Conservation (phyloP, 2,329 filamentous ascomycete species). For the Grosmannia huntii region DNA sequence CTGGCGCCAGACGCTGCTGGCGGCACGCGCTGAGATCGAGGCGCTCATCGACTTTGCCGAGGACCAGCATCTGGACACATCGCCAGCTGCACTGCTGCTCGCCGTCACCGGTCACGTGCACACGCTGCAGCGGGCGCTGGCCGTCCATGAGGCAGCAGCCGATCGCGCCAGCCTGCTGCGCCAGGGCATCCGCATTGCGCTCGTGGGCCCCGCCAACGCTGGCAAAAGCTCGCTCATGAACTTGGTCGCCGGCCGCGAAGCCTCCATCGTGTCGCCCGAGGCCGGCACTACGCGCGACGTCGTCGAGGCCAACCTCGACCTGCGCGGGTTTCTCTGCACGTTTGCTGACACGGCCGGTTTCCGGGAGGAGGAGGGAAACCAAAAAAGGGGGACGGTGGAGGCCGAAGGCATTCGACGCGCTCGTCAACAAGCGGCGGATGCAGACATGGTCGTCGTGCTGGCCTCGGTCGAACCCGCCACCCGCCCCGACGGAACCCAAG, state of each 20-base stretch:
- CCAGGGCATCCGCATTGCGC: constrained; percentile 71
- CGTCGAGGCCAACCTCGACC: constrained; percentile 80
- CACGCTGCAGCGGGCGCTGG: constrained; percentile 48
- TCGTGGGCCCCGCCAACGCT: constrained; percentile 84
- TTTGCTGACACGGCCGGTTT: constrained; percentile 93
- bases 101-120: constrained; percentile 56
- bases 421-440: constrained; percentile 64
- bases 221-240: constrained; percentile 95
- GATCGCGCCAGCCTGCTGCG: constrained; percentile 73
- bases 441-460: constrained; percentile 75
- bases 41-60: constrained; percentile 95
- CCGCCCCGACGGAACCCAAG: background rate
- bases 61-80: constrained; percentile 93
- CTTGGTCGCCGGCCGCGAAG: constrained; percentile 76
- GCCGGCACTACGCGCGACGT: constrained; percentile 91
- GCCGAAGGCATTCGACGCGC: constrained; percentile 83
- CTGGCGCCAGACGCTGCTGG: constrained; percentile 67
- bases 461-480: constrained; percentile 52
- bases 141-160: constrained; percentile 60
- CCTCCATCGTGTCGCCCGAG: constrained; percentile 87
- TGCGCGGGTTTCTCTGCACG: constrained; percentile 83
- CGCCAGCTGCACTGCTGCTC: constrained; percentile 55
- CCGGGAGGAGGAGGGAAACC: too few relatives aligned
- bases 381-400: constrained; percentile 44
- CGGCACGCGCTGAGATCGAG: constrained; percentile 81